Evolutionary conservation across 2,329 filamentous ascomycete species (phyloP).

Genomic region (Penicillium sp.): DNA sequence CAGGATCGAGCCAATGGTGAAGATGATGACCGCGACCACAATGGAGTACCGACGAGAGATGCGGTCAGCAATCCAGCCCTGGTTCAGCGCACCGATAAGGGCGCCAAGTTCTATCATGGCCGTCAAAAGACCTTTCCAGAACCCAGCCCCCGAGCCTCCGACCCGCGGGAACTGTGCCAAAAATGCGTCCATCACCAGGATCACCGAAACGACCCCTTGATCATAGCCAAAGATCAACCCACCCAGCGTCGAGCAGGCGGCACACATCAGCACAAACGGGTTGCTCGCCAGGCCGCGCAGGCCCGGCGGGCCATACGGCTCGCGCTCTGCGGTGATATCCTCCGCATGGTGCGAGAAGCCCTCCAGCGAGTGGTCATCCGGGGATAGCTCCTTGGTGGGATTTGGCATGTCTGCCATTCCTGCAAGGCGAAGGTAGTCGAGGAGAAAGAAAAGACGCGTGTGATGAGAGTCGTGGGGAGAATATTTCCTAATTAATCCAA

Average conservation of each 20-base stretch:
- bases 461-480: no score
- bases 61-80: slow-evolving; percentile 53
- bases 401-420: slow-evolving; percentile 24
- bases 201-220: slow-evolving; percentile 46
- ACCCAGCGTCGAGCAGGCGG: slow-evolving; percentile 51
- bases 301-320: slow-evolving; percentile 39
- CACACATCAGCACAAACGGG: slow-evolving; percentile 52
- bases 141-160: slow-evolving; percentile 38
- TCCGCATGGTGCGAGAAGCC: slow-evolving; percentile 38
- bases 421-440: background rate
- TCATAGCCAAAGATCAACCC: slow-evolving; percentile 54
- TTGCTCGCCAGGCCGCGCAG: slow-evolving; percentile 50
- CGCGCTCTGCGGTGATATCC: slow-evolving; percentile 29
- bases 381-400: slow-evolving; percentile 17
- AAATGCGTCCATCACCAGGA: slow-evolving; percentile 54
- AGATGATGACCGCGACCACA: slow-evolving; percentile 51
- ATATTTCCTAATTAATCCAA: no score
- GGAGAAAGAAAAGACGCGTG: no score
- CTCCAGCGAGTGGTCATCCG: slow-evolving; percentile 19
- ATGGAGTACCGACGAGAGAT: slow-evolving; percentile 54
- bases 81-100: slow-evolving; percentile 46
- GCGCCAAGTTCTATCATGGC: slow-evolving; percentile 58
- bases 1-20: slow-evolving; percentile 51
- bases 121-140: slow-evolving; percentile 50
- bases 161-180: slow-evolving; percentile 47